A percentile compares a stretch with the other conserved stretches of the same genome.
These are phyloP conservation scores for Peribolospora baueri DNA, from an alignment of 768 basidiomycete species.

Conservation along the genomic window DNA sequence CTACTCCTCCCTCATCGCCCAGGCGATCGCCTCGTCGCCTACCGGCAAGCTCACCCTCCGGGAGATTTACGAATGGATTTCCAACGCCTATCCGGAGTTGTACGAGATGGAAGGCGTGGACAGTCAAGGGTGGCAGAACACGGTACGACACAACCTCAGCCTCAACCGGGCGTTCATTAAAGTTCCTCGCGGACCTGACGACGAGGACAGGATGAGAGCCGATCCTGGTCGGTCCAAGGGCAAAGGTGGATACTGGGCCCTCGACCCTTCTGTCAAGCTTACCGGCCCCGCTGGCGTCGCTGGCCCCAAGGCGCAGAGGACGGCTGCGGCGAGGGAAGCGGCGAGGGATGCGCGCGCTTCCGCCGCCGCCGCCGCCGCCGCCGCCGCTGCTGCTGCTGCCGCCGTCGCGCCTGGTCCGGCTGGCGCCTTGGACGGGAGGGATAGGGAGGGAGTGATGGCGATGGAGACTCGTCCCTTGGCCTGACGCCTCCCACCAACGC, in stretches of 20 bases:
- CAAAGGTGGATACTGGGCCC: conserved; percentile 81
- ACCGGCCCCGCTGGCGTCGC: conserved; percentile 9
- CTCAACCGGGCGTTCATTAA: conserved; percentile 79
- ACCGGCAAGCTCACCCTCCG: conserved; percentile 53
- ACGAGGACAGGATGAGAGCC: conserved; percentile 23
- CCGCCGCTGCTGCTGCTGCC: neutral
- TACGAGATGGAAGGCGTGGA: conserved; percentile 42
- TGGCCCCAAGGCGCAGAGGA: neutral
- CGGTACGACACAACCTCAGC: conserved; percentile 84
- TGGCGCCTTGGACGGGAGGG: no score
- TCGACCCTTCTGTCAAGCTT: conserved; percentile 35
- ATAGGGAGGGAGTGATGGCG: no score
- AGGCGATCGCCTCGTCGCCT: conserved; percentile 42
- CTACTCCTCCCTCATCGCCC: conserved; percentile 75
- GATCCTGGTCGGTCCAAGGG: conserved; percentile 17
- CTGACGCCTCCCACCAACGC: no score
- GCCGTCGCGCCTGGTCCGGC: neutral
- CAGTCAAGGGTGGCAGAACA: conserved; percentile 34
- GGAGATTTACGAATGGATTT: conserved; percentile 80
- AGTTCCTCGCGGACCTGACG: conserved; percentile 57
- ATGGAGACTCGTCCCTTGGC: no score
- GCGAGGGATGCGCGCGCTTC: neutral
- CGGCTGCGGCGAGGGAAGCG: neutral
- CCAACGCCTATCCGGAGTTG: conserved; percentile 72
- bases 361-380: neutral